Evolutionary conservation across 2,329 filamentous ascomycete genomes (phyloP).

Genomic region (Pyricularia pennisetigena): DNA sequence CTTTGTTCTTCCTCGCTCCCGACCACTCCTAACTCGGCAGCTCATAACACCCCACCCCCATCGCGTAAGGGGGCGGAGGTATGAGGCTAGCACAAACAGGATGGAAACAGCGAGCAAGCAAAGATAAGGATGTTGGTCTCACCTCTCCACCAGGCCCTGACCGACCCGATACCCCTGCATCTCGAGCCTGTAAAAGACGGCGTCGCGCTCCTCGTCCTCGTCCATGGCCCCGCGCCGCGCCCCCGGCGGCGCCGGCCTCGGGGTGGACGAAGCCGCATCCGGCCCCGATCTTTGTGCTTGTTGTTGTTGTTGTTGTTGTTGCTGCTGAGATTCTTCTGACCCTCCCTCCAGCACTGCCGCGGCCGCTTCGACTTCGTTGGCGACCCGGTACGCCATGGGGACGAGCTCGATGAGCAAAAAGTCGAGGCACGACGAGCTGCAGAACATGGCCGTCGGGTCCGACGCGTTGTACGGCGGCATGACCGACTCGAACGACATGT

Average conservation of each 20-base stretch:
- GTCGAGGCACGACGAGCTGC: slow-evolving; percentile 81
- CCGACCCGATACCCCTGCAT: slow-evolving; percentile 83
- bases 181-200: slow-evolving; percentile 78
- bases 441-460: slow-evolving; percentile 64
- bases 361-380: slow-evolving; percentile 58
- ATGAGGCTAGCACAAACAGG: not conserved
- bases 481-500: slow-evolving; percentile 66
- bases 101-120: not conserved
- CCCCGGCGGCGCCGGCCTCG: slow-evolving; percentile 9
- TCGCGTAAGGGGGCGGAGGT: not conserved
- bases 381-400: slow-evolving; percentile 81
- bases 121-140: not conserved
- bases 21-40: too few species aligned
- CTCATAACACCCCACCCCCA: not conserved
- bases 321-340: slow-evolving; percentile 21
- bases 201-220: slow-evolving; percentile 75
- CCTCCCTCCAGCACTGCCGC: slow-evolving; percentile 21
- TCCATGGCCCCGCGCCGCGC: slow-evolving; percentile 32
- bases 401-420: slow-evolving; percentile 95
- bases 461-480: slow-evolving; percentile 59
- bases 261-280: not conserved
- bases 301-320: not conserved
- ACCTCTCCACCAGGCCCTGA: slow-evolving; percentile 86
- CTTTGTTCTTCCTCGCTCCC: too few species aligned
- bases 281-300: not conserved